Conservation (phyloP, 2,329 filamentous ascomycete genomes). For the Aspergillus eucalypticola region DNA sequence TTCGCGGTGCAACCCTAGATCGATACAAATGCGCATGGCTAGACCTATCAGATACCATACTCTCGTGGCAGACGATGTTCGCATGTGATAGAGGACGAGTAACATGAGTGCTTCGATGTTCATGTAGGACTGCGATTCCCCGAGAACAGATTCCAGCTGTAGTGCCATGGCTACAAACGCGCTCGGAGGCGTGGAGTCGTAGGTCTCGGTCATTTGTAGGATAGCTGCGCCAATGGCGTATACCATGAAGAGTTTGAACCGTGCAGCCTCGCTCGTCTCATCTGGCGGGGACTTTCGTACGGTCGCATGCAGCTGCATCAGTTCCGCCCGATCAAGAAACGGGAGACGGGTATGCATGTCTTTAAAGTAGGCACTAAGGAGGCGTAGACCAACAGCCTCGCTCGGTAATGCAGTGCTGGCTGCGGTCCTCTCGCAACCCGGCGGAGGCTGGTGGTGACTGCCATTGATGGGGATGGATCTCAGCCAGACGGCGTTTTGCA, state of each 20-base stretch:
- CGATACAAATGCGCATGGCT: conserved; percentile 30
- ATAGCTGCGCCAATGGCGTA: conserved; percentile 25
- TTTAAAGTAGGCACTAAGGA: conserved; percentile 24
- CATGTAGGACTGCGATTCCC: conserved; percentile 14
- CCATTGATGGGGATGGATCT: conserved; percentile 17
- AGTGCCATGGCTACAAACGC: conserved; percentile 17
- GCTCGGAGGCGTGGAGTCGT: conserved; percentile 17
- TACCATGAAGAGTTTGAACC: conserved; percentile 27
- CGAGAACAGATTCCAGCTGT: conserved; percentile 14
- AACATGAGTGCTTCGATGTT: conserved; percentile 27
- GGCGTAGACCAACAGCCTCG: conserved; percentile 12
- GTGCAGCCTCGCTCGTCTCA: background rate
- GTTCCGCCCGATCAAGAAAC: conserved; percentile 16
- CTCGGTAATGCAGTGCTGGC: conserved; percentile 10
- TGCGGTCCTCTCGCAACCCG: background rate
- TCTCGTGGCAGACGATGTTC: conserved; percentile 23
- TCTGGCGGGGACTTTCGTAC: background rate
- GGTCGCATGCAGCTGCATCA: background rate
- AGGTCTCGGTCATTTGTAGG: conserved; percentile 19
- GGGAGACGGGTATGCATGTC: conserved; percentile 24
- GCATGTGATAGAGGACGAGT: conserved; percentile 26
- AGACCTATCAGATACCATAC: conserved; percentile 30
- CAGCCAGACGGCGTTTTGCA: conserved; percentile 16
- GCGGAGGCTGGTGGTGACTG: background rate
- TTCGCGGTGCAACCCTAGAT: conserved; percentile 27